Conservation (phyloP, 192 early-diverging fungal genomes). For the Coemansia sp. region DNA sequence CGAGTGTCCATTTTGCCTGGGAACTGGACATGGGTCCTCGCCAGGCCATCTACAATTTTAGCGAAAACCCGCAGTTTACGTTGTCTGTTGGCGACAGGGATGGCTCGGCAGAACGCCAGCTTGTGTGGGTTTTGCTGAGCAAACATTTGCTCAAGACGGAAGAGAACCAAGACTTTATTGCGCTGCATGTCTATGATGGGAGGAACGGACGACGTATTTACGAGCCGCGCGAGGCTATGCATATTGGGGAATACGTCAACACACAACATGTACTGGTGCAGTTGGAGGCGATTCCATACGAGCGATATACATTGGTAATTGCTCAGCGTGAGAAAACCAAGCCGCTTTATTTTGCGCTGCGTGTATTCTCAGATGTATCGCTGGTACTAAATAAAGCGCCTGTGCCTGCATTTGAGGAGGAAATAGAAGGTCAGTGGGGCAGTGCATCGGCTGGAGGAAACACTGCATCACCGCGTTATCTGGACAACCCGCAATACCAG, state of each 20-base stretch:
- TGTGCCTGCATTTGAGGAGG: conserved; percentile 15
- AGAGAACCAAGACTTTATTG: conserved; percentile 85
- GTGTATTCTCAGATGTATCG: conserved; percentile 64
- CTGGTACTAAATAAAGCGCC: conserved; percentile 66
- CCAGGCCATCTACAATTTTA: conserved; percentile 60
- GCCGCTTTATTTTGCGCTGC: conserved; percentile 73
- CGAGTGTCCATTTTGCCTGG: conserved; percentile 65
- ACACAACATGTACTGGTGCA: conserved; percentile 75
- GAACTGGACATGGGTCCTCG: conserved; percentile 39
- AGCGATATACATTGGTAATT: conserved; percentile 71
- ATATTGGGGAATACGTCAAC: conserved; percentile 83
- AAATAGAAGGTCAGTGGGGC: conserved; percentile 70
- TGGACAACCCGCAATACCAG: conserved; percentile 79
- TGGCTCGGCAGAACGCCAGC: conserved; percentile 10
- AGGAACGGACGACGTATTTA: conserved; percentile 65
- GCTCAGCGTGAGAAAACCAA: conserved; percentile 73
- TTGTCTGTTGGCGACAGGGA: conserved; percentile 50
- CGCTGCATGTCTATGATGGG: conserved; percentile 77
- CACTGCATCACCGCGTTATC: conserved; percentile 63
- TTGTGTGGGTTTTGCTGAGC: conserved; percentile 77
- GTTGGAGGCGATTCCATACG: conserved; percentile 20
- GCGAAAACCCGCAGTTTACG: conserved; percentile 78
- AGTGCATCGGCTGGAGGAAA: conserved; percentile 76
- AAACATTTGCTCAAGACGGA: conserved; percentile 82
- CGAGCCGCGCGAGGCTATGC: conserved; percentile 63